Base-by-base conservation (phyloP, 495 filamentous ascomycete genomes). In the Xylaria intraflava region DNA sequence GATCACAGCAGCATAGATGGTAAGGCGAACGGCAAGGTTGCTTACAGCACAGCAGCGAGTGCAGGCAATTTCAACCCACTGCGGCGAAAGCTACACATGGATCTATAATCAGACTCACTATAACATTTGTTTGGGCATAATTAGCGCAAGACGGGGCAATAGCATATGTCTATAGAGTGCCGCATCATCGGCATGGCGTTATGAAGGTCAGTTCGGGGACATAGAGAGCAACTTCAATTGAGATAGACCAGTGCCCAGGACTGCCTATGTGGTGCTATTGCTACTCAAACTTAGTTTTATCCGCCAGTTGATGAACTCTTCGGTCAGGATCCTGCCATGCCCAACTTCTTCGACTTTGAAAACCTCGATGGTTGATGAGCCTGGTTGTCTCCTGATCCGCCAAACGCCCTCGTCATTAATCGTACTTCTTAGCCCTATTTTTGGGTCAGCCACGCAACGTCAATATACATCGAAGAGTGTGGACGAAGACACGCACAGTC, bases 351-450 rank as follows among this genome's bases (percentile, higher is more conserved):
- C 84, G 1, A 86, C 64, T 59, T 80, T 81, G 62, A 78, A 85
- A 0, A 94, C 77, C 66, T 92, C 85, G 52, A 96, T 85, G 7
- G 68, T 55, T 0, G 70, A 66, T 9, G 75, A 76, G 31, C 74
- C 74, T 27, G 82, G 77, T 43, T 55, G 67, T 53, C 86, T 78
- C n/a, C 78, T 71, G 58, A 97, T 89, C 55, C 83, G 78, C 88
- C 89, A 96, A 12, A 91, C 85, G 1, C 89, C 89, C 26, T 87
- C 87, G 40, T 77, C 78, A 2, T 69, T 80, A 42, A 93, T 80
- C 7, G 72, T 83, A 10, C 73, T 60, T 62, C 84, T 85, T 20
- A 93, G 68, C 79, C 79, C 84, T 86, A 49, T 2, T 14, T 6
- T 50, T 9, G 17, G 14, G 54, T 64, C 31, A 66, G 56, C 8